phyloP scores from a whole-genome alignment of 2,329 filamentous ascomycete species.

The Aspergillus sp. region DNA sequence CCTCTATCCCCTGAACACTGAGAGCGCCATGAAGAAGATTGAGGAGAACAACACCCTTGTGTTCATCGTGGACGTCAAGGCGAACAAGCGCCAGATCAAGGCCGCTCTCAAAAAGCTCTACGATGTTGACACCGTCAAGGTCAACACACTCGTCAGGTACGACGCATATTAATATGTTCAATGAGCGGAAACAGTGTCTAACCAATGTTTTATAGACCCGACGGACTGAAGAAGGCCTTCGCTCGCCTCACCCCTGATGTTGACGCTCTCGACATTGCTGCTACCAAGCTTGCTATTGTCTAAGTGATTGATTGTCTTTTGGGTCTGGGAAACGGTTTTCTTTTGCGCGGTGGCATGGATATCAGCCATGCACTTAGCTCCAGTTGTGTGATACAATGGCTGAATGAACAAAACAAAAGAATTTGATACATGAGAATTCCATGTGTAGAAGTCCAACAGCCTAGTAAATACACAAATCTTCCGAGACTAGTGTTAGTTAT shows the following conservation, averaged over 20 bases:
- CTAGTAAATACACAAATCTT: neutral
- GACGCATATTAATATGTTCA: conserved; percentile 4
- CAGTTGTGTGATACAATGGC: conserved; percentile 30
- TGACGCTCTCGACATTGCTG: conserved; percentile 97
- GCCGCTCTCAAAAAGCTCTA: conserved; percentile 97
- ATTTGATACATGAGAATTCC: conserved; percentile 25
- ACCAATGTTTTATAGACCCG: conserved; percentile 60
- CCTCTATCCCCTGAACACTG: conserved; percentile 97
- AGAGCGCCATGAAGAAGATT: conserved; percentile 99
- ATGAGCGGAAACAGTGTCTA: neutral
- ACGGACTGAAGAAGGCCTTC: conserved; percentile 98
- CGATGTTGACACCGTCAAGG: conserved; percentile 96
- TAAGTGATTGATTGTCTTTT: conserved; percentile 57
- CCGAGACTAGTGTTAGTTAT: neutral
- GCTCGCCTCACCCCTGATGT: conserved; percentile 93
- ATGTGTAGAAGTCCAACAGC: conserved; percentile 8
- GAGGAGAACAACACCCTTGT: conserved; percentile 99
- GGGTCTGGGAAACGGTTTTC: conserved; percentile 46
- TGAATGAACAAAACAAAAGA: conserved; percentile 40
- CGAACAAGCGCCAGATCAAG: conserved; percentile 99
- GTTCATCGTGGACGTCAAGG: conserved; percentile 95
- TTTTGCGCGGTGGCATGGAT: conserved; percentile 42
- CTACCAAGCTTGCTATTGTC: conserved; percentile 97
- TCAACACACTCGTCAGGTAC: conserved; percentile 98
- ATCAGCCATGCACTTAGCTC: conserved; percentile 34